Percentiles rank a stretch among this genome's conserved stretches.
These are phyloP conservation scores for Dothideomycetes sp. DNA, from an alignment of 2,329 filamentous ascomycete species.

Conservation along the genomic window DNA sequence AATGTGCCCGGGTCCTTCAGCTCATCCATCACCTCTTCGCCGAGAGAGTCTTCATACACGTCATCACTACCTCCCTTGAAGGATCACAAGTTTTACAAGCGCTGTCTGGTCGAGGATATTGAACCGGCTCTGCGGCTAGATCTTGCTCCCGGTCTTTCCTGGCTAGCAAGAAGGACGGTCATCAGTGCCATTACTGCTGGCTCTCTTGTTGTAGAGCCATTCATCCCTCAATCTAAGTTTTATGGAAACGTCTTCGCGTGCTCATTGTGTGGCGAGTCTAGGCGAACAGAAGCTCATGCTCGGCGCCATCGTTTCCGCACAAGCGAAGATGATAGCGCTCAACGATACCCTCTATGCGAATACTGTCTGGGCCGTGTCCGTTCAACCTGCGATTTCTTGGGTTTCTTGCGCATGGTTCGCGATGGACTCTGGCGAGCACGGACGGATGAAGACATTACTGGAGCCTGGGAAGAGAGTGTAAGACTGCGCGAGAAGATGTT, in stretches of 20 bases:
- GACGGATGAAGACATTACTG: constrained; percentile 70
- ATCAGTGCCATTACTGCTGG: constrained; percentile 75
- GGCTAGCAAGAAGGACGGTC: constrained; percentile 80
- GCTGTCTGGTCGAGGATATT: constrained; percentile 77
- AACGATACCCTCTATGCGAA: constrained; percentile 79
- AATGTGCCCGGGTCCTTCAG: constrained; percentile 32
- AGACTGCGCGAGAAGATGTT: constrained; percentile 90
- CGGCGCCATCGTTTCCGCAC: constrained; percentile 83
- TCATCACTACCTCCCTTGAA: constrained; percentile 53
- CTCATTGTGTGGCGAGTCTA: constrained; percentile 76
- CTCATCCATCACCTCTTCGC: constrained; percentile 23
- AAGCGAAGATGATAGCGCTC: constrained; percentile 74
- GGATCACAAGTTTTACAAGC: constrained; percentile 90
- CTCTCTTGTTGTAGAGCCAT: constrained; percentile 78
- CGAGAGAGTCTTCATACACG: constrained; percentile 19
- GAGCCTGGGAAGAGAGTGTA: constrained; percentile 91
- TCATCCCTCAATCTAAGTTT: constrained; percentile 42
- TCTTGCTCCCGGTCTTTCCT: constrained; percentile 79
- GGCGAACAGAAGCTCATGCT: constrained; percentile 58
- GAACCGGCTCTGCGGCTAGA: constrained; percentile 89
- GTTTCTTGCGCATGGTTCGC: constrained; percentile 81
- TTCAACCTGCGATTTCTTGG: constrained; percentile 83
- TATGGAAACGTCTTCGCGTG: constrained; percentile 56
- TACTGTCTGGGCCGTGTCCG: constrained; percentile 79
- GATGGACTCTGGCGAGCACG: constrained; percentile 86